Evolutionary conservation across 768 basidiomycete genomes (phyloP).

Genomic region (Tulasnella calospora): DNA sequence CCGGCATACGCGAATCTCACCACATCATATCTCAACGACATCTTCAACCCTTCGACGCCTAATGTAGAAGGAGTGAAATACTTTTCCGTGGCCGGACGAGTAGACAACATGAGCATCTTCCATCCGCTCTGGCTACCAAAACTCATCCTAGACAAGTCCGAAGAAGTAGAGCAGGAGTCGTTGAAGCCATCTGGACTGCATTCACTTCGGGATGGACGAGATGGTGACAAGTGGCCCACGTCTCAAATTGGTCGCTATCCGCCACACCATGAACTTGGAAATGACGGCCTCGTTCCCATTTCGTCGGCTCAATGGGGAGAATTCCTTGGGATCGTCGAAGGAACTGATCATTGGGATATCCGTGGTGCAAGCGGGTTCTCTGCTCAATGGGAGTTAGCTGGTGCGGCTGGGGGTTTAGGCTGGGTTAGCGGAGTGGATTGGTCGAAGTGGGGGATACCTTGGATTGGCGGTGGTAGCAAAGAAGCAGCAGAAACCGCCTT

Average conservation of each 20-base stretch:
- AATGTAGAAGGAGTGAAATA: slow-evolving; percentile 70
- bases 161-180: slow-evolving; percentile 51
- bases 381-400: slow-evolving; percentile 31
- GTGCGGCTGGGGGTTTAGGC: slow-evolving; percentile 26
- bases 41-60: slow-evolving; percentile 80
- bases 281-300: slow-evolving; percentile 90
- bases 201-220: background rate
- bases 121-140: slow-evolving; percentile 98
- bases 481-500: slow-evolving; percentile 31
- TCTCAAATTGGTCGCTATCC: background rate
- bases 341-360: slow-evolving; percentile 95
- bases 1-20: slow-evolving; percentile 95
- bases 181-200: background rate
- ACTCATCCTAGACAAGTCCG: slow-evolving; percentile 82
- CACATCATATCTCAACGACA: slow-evolving; percentile 67
- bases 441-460: slow-evolving; percentile 54
- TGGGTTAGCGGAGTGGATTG: slow-evolving; percentile 33
- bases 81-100: slow-evolving; percentile 72
- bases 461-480: slow-evolving; percentile 32
- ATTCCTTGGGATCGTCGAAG: slow-evolving; percentile 83
- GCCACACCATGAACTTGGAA: slow-evolving; percentile 55
- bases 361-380: slow-evolving; percentile 70
- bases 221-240: background rate
- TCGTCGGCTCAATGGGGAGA: slow-evolving; percentile 94
- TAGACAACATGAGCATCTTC: slow-evolving; percentile 48